Evolutionary conservation across 1,284 basidiomycete species (phyloP).

Genomic region (Microbotryum lychnidis-dioicae): DNA sequence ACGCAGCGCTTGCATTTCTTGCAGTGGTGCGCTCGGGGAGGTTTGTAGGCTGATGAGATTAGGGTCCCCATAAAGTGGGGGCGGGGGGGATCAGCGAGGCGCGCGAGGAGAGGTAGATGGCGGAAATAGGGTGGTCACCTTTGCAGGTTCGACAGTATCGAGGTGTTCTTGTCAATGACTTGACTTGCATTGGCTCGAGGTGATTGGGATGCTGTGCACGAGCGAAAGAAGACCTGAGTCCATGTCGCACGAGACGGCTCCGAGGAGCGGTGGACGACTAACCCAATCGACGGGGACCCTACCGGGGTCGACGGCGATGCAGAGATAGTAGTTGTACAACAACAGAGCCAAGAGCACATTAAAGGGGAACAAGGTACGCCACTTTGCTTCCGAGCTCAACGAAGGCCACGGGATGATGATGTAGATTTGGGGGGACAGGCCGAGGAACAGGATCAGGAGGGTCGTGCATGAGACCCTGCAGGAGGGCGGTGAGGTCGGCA

Average conservation of each 20-base stretch:
- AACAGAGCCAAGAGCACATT: constrained; percentile 68
- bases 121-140: constrained; percentile 9
- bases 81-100: neutral
- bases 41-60: constrained; percentile 41
- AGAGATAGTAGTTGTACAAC: constrained; percentile 78
- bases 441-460: constrained; percentile 74
- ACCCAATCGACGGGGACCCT: constrained; percentile 74
- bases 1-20: constrained; percentile 68
- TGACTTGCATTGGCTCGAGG: constrained; percentile 58
- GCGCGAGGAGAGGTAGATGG: neutral
- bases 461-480: constrained; percentile 53
- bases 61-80: too few species aligned
- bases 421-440: constrained; percentile 78
- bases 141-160: constrained; percentile 68
- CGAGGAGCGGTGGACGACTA: constrained; percentile 34
- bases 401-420: constrained; percentile 72
- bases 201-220: too few species aligned
- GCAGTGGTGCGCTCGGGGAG: constrained; percentile 71
- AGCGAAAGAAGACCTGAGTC: neutral
- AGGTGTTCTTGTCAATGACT: constrained; percentile 67
- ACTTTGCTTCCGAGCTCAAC: constrained; percentile 43
- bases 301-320: constrained; percentile 72
- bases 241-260: neutral
- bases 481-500: neutral
- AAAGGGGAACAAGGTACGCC: constrained; percentile 18